A percentile compares a stretch with the other conserved stretches of the same genome.
Evolutionary conservation across 2,329 filamentous ascomycete species (phyloP).

Genomic region (Pseudocercospora macadamiae): DNA sequence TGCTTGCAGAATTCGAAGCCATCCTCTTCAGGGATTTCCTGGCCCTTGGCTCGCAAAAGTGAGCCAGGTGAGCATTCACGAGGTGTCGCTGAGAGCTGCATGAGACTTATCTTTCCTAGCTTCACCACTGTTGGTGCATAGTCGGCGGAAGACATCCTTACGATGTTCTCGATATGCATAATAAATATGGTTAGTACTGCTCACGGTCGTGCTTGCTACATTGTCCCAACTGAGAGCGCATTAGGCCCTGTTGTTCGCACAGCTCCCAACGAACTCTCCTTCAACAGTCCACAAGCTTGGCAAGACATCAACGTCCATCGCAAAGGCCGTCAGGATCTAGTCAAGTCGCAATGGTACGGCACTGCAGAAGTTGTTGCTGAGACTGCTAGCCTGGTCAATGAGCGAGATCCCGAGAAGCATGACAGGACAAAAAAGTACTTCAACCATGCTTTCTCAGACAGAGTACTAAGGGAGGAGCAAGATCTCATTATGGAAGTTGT

Average conservation of each 20-base stretch:
- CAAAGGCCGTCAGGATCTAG: not conserved
- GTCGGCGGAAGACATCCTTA: not conserved
- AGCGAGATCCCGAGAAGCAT: not conserved
- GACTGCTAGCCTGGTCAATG: not conserved
- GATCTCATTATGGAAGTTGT: not conserved
- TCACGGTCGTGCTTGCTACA: not conserved
- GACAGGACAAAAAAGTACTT: not conserved
- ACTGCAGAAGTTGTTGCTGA: not conserved
- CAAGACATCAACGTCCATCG: conserved; percentile 2
- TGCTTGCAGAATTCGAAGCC: too few relatives aligned
- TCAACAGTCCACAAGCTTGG: conserved; percentile 8
- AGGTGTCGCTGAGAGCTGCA: not conserved
- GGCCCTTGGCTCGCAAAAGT: not conserved
- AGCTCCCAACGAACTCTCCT: conserved; percentile 18
- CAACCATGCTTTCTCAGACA: not conserved
- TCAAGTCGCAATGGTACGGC: not conserved
- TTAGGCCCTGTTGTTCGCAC: conserved; percentile 13
- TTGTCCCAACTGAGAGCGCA: not conserved
- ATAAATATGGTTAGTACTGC: not conserved
- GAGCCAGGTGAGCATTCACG: not conserved
- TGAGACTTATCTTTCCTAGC: not conserved
- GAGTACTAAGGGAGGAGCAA: not conserved
- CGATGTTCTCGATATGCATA: not conserved
- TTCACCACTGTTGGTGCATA: not conserved
- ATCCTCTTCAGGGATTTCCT: not conserved